These are phyloP conservation scores for Elongisporangium undulatum DNA, from an alignment of 352 stramenopile genomes.

Conservation along the genomic window DNA sequence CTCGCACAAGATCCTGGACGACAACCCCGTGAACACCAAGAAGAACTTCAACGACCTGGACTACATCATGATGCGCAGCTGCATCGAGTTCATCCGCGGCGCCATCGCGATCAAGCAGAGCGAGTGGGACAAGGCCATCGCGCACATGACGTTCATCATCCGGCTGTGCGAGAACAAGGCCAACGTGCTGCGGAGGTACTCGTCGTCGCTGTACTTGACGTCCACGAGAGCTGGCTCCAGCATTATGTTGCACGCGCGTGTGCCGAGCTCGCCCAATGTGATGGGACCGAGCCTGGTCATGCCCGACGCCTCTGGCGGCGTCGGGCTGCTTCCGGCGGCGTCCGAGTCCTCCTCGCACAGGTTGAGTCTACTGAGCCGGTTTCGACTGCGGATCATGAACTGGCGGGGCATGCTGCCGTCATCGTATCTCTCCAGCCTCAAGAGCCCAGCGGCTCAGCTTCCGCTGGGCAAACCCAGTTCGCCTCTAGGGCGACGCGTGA, in stretches of 20 bases:
- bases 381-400: not conserved
- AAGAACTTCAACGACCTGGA: constrained; percentile 40
- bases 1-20: constrained; percentile 61
- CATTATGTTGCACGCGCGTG: not conserved
- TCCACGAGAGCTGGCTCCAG: constrained; percentile 1
- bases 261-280: not conserved
- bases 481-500: constrained; percentile 14
- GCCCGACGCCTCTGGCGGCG: not conserved
- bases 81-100: constrained; percentile 72
- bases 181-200: constrained; percentile 49
- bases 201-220: constrained; percentile 19
- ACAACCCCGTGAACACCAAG: constrained; percentile 29
- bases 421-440: not conserved
- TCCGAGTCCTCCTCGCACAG: not conserved
- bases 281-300: not conserved
- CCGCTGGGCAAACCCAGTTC: too few species aligned
- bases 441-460: not conserved
- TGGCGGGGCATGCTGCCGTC: not conserved
- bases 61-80: constrained; percentile 50
- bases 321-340: not conserved
- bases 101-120: constrained; percentile 68
- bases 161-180: constrained; percentile 60
- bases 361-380: not conserved
- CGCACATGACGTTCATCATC: constrained; percentile 62
- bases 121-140: constrained; percentile 56